Evolutionary conservation across 768 basidiomycete species (phyloP), one percentile per base, ranked within the genome.

Genomic region (Tubosaeta sp.): DNA sequence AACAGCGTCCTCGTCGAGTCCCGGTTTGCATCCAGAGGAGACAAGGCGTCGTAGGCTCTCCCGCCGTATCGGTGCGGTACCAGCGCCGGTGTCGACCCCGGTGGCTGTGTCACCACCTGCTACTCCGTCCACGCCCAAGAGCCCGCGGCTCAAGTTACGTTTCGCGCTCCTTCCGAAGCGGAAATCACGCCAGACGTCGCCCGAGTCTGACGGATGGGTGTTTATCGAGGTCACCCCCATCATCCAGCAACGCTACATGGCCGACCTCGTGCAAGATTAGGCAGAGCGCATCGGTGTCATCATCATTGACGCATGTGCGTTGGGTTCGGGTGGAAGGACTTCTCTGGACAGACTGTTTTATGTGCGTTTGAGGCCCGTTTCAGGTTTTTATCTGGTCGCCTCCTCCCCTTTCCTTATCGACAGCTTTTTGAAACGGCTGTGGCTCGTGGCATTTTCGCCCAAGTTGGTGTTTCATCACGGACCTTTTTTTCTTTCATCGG

Each of bases 181-280:
- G 27, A 63, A 54, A 17, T 17, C 19, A n/a, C 63, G 52, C 25
- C 52, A 35, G 35, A 16, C 53, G 4, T 57, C 54, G 8, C 35
- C 33, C 10, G 64, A 35, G 27, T 56, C 54, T 31, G 68, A 63
- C 1, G 69, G 66, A 10, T 69, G 69, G 67, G 62, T 69, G 17
- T 64, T 55, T 38, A 57, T 69, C 50, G 67, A 71, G 5, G 46
- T 71, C 26, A 64, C 56, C 6, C 65, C 67, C 4, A 14, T 52
- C 43, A 59, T 69, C 29, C 43, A 46, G 37, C 57, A 65, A 43
- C 64, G 43, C 17, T 55, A 48, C 27, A 41, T 69, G 1, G 34
- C 56, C 6, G 17, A 56, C 33, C 50, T 49, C 6, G 59, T 31
- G 13, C 42, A 58, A 5, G 65, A 65, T 19, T 57, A 39, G 25